Percentiles rank a stretch among this genome's conserved stretches.
Conservation (phyloP, 164 flowering plant species). For the Nelumbo lutea region DNA sequence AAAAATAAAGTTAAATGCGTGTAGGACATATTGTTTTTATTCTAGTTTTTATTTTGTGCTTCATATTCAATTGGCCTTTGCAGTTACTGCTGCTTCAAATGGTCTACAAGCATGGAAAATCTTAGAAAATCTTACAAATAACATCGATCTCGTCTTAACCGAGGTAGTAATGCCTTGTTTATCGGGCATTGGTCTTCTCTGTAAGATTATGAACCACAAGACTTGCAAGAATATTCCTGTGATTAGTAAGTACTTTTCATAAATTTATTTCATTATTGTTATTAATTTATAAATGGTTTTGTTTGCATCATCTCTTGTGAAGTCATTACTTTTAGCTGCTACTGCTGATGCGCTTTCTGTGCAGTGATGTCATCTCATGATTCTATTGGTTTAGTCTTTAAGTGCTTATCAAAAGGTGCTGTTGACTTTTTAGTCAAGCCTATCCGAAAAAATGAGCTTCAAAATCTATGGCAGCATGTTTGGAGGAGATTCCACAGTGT, state of each 20-base stretch:
- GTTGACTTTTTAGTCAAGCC: slow-evolving; percentile 72
- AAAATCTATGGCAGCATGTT: slow-evolving; percentile 76
- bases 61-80: slow-evolving; percentile 7
- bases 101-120: slow-evolving; percentile 86
- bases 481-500: slow-evolving; percentile 68
- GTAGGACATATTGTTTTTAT: too few relatives aligned
- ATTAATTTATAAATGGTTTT: not conserved
- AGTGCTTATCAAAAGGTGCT: slow-evolving; percentile 66
- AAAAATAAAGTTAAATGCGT: too few relatives aligned
- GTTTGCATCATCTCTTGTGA: slow-evolving; percentile 5
- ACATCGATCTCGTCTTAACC: slow-evolving; percentile 62
- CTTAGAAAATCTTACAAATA: slow-evolving; percentile 49
- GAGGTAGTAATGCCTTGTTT: slow-evolving; percentile 74
- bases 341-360: slow-evolving; percentile 31
- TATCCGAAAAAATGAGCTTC: slow-evolving; percentile 68
- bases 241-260: slow-evolving; percentile 57
- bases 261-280: slow-evolving; percentile 1
- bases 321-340: slow-evolving; percentile 20
- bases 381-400: slow-evolving; percentile 66
- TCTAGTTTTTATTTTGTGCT: too few relatives aligned
- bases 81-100: slow-evolving; percentile 64
- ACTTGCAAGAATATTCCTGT: slow-evolving; percentile 66
- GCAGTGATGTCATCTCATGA: slow-evolving; percentile 82
- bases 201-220: slow-evolving; percentile 74
- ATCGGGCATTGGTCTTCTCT: slow-evolving; percentile 65